Conservation (phyloP, 1,284 basidiomycete genomes). For the Papiliotrema laurentii region DNA sequence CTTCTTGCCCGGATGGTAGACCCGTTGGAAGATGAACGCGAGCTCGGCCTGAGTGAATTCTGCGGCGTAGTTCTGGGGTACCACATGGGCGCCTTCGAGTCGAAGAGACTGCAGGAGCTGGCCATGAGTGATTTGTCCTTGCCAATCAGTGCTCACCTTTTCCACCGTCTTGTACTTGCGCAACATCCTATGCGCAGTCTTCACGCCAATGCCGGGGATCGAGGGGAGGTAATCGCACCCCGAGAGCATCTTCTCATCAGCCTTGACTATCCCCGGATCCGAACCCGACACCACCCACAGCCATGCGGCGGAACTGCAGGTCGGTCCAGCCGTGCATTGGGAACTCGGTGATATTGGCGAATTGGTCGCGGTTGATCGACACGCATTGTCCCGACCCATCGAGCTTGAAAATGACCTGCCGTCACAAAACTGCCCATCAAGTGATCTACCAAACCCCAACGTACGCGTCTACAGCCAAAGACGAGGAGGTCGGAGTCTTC, state of each 20-base stretch:
- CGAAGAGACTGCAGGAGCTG: conserved; percentile 64
- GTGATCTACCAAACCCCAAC: conserved; percentile 27
- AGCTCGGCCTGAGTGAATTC: conserved; percentile 74
- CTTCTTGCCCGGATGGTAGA: conserved; percentile 71
- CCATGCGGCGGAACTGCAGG: conserved; percentile 86
- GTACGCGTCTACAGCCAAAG: conserved; percentile 82
- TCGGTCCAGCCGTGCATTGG: conserved; percentile 86
- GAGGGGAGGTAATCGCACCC: conserved; percentile 98
- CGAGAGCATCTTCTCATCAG: conserved; percentile 63
- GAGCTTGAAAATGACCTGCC: conserved; percentile 65
- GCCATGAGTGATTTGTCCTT: conserved; percentile 6
- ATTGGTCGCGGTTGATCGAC: conserved; percentile 71
- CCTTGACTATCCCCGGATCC: not conserved
- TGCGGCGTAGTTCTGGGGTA: conserved; percentile 71
- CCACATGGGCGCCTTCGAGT: conserved; percentile 76
- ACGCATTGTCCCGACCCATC: conserved; percentile 73
- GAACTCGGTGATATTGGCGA: conserved; percentile 68
- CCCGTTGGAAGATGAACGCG: conserved; percentile 90
- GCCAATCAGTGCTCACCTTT: conserved; percentile 53
- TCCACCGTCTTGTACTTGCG: conserved; percentile 81
- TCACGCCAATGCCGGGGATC: conserved; percentile 90
- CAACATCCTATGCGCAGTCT: conserved; percentile 83
- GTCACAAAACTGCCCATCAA: not conserved
- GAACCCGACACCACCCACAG: conserved; percentile 46
- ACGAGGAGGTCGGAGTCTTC: conserved; percentile 98